Conservation (phyloP, 169 alveolate genomes). For the Plasmodium reichenowi region DNA sequence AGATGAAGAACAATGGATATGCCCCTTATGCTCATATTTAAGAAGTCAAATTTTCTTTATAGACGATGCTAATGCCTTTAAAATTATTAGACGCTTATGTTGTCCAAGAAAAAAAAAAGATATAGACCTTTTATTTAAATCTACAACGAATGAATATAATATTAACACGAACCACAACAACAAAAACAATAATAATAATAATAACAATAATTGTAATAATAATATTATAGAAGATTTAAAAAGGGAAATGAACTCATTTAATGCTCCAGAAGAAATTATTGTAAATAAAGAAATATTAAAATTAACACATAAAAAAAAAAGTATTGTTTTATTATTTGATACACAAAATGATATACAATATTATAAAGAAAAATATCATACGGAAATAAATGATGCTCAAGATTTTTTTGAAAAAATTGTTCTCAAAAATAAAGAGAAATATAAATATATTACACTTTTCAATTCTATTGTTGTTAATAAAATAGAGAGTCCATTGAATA, state of each 20-base stretch:
- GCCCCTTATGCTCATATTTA: constrained; percentile 83
- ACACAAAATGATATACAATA: constrained; percentile 6
- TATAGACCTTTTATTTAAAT: constrained; percentile 68
- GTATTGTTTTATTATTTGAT: constrained; percentile 42
- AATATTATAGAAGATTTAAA: constrained; percentile 43
- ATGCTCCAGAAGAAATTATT: constrained; percentile 77
- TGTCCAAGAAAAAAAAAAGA: constrained; percentile 83
- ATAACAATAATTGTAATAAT: constrained; percentile 26
- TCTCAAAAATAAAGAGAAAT: constrained; percentile 41
- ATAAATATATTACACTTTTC: constrained; percentile 38
- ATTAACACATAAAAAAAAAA: constrained; percentile 9
- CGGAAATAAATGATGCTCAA: constrained; percentile 30
- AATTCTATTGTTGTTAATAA: constrained; percentile 62
- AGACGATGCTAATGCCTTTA: constrained; percentile 80
- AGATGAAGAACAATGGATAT: constrained; percentile 87
- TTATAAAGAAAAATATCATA: constrained; percentile 25
- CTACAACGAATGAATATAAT: constrained; percentile 5
- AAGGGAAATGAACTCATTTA: constrained; percentile 76
- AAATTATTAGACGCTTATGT: constrained; percentile 79
- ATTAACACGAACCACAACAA: neutral
- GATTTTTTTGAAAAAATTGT: constrained; percentile 61
- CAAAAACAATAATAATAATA: neutral
- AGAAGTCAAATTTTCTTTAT: constrained; percentile 81
- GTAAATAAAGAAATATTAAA: constrained; percentile 23
- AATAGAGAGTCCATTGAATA: constrained; percentile 2